Base-by-base conservation (phyloP, 2,329 filamentous ascomycete species). In the Cladophialophora psammophila region DNA sequence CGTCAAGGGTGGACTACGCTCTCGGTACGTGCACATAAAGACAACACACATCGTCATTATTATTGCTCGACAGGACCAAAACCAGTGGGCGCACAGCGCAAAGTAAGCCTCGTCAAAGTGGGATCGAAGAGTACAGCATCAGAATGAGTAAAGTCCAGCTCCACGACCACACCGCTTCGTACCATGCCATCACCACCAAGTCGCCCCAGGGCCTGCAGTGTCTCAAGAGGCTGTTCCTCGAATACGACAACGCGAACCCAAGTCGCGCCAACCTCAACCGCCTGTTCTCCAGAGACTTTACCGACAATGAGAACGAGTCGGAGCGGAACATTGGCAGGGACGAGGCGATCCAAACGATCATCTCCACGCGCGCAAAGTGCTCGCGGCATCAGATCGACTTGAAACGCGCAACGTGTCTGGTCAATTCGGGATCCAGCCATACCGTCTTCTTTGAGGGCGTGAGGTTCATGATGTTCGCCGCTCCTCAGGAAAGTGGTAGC, bases 301-400 rank as follows among this genome's bases (percentile, higher is more conserved):
- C 63, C 4, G 67, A 69, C n/a, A 65, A 62, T 13, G 65, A 60
- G n/a, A 69, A 69, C 20, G 67, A 65, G 15, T 65, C 56, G 53
- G 67, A 69, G 42, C 42, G 67, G 26, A 65, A 36, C 18, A 60
- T 64, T 18, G 62, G 64, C 8, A 53, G 67, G 9, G 58, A 61
- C 5, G 67, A 69, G 56, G 58, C 62, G 3, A 63, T 69, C 7
- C 57, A 65, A n/a, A 34, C 40, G 4, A 69, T 69, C n/a, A 50
- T 67, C 12, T 55, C 57, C 10, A 26, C 15, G 15, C 20, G 67
- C 61, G 45, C 61, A 26, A 62, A 36, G 34, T 69, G 60, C 42
- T 45, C 53, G 13, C 45, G 55, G 52, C 64, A 65, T 40, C 64
- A 69, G 54, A 67, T 58, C 18, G 67, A 69, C 45, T 55, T 67